Evolutionary conservation across 345 rosid genomes (phyloP), one percentile per base, ranked within the genome.

Genomic region (Bruguiera sexangula): DNA sequence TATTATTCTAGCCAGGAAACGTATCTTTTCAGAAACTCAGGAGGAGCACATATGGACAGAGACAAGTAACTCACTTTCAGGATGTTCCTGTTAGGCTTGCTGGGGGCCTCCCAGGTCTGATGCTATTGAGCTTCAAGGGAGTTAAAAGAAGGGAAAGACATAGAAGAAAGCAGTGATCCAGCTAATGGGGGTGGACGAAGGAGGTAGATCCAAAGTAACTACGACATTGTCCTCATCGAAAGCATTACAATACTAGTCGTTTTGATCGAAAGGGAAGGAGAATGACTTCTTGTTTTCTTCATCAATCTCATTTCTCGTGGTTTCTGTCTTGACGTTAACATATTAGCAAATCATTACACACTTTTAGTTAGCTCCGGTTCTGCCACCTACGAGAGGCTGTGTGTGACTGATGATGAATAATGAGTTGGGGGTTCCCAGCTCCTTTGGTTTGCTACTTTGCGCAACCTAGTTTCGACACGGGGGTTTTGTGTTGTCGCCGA

Each of bases 131-230:
- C 21, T 32, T 32, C 53, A 15, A 27, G 63, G 63, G 75, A 64
- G 62, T 69, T 69, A 71, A 81, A 75, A 68, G 71, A 63, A 43
- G 36, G 18, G 29, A 15, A 11, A 31, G 65, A 61, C 50, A 20
- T 15, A 34, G 55, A 48, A 57, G 68, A 32, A 57, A 54, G 52
- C 21, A 26, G 0, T 30, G 30, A 24, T 50, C 74, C 76, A 82
- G 81, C 81, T 72, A 81, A 76, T 66, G 72, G 48, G 69, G 31
- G 20, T 37, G 27, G 62, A 55, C 37, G 24, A 62, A 50, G 79
- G 82, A 72, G 83, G 56, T 71, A 29, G 71, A 69, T 67, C 65
- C 82, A 50, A 81, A 64, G 87, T 21, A 67, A 6, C 0, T 19
- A 24, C 15, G 50, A 22, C 1, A 21, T 50, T 19, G 75, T 70